These are phyloP conservation scores for Collybia nuda DNA, from an alignment of 768 basidiomycete species.

Conservation along the genomic window DNA sequence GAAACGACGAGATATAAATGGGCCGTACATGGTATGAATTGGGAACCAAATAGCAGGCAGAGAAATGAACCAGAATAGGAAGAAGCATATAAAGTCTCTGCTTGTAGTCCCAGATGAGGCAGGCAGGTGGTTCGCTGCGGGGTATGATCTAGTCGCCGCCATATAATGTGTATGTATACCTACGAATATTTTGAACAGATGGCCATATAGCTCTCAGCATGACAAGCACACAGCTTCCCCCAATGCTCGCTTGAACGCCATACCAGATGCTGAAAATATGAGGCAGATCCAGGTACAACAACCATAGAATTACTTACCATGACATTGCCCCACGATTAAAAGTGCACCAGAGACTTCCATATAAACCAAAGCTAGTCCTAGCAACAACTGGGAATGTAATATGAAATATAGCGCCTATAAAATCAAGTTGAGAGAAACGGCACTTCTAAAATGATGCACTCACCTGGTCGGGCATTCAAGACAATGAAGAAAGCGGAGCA, in stretches of 20 bases:
- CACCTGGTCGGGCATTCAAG: constrained; percentile 64
- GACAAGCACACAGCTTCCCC: constrained; percentile 74
- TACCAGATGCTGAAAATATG: constrained; percentile 61
- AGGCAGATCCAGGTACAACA: not conserved
- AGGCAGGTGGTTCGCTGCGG: constrained; percentile 68
- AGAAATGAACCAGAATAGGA: constrained; percentile 83
- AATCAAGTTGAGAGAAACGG: too few relatives aligned
- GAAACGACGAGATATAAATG: constrained; percentile 7
- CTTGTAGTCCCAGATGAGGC: constrained; percentile 72
- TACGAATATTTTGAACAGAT: constrained; percentile 63
- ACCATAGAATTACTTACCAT: constrained; percentile 43
- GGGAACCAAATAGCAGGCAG: constrained; percentile 83
- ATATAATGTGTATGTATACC: constrained; percentile 18
- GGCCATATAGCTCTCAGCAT: constrained; percentile 81
- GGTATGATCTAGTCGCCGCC: not conserved
- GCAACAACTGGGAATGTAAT: constrained; percentile 76
- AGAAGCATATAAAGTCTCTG: constrained; percentile 78
- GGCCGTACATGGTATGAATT: constrained; percentile 71
- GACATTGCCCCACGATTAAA: constrained; percentile 76
- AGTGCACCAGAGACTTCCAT: constrained; percentile 77
- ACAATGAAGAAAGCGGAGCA: constrained; percentile 70
- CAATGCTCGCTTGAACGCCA: constrained; percentile 79
- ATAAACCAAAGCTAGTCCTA: constrained; percentile 77
- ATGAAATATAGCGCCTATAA: constrained; percentile 66
- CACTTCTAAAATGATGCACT: too few relatives aligned